A percentile compares a stretch with the other conserved stretches of the same genome.
These are phyloP conservation scores for Colletotrichum camelliae DNA, from an alignment of 2,329 filamentous ascomycete genomes.

Conservation along the genomic window DNA sequence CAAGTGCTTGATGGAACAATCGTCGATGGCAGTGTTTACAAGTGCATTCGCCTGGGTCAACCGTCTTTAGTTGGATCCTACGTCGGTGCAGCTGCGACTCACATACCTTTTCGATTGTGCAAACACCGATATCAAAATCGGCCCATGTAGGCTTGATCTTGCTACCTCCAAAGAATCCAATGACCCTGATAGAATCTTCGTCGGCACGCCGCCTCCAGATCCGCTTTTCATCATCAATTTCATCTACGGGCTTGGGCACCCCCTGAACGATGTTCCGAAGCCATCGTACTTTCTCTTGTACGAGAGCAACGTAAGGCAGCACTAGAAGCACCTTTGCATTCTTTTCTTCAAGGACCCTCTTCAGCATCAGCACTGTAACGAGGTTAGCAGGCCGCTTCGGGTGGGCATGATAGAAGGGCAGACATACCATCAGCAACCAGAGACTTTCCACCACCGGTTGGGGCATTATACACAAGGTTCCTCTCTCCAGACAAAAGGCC, in stretches of 20 bases:
- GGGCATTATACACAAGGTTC: slow-evolving; percentile 81
- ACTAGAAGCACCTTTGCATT: slow-evolving; percentile 74
- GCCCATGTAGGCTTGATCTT: slow-evolving; percentile 71
- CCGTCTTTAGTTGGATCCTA: not conserved
- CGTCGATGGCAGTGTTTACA: slow-evolving; percentile 75
- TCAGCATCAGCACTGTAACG: slow-evolving; percentile 70
- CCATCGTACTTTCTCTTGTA: slow-evolving; percentile 82
- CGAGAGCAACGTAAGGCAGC: slow-evolving; percentile 78
- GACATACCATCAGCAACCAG: slow-evolving; percentile 66
- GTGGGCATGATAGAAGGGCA: not conserved
- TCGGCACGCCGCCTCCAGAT: slow-evolving; percentile 61
- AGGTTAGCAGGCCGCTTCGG: slow-evolving; percentile 1
- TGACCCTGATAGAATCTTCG: slow-evolving; percentile 66
- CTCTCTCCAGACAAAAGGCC: slow-evolving; percentile 69
- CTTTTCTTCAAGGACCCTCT: slow-evolving; percentile 68
- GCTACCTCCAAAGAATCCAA: slow-evolving; percentile 78
- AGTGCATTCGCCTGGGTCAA: slow-evolving; percentile 70
- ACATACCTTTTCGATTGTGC: slow-evolving; percentile 75
- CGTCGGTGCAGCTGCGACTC: not conserved
- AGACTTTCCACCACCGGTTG: slow-evolving; percentile 80
- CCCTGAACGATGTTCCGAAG: slow-evolving; percentile 70
- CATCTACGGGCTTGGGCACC: slow-evolving; percentile 49
- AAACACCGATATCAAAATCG: slow-evolving; percentile 79
- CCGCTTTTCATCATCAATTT: slow-evolving; percentile 38
- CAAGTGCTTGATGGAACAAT: slow-evolving; percentile 68